Evolutionary conservation across 352 stramenopile genomes (phyloP).

Genomic region (Globisporangium nodosum): DNA sequence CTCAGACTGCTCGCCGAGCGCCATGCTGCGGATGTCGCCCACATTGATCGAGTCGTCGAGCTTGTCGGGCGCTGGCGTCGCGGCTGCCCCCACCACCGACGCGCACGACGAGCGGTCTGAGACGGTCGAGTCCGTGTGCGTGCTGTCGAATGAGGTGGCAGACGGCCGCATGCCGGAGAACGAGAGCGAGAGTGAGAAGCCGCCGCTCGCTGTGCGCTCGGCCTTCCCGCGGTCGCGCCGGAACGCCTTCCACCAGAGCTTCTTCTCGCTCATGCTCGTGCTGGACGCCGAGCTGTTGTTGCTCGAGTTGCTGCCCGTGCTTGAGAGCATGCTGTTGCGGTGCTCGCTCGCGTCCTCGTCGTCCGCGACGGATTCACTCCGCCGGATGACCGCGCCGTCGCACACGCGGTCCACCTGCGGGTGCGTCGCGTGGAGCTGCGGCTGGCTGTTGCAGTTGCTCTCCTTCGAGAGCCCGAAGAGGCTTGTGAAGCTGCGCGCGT

Average conservation of each 20-base stretch:
- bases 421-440: constrained; percentile 29
- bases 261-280: constrained; percentile 46
- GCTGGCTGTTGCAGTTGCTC: constrained; percentile 23
- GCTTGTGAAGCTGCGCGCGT: constrained; percentile 57
- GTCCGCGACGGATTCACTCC: constrained; percentile 20
- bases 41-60: constrained; percentile 61
- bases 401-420: constrained; percentile 25
- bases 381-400: constrained; percentile 14
- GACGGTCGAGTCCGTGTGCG: constrained; percentile 3
- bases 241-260: constrained; percentile 68
- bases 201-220: constrained; percentile 59
- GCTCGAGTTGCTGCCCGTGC: constrained; percentile 16
- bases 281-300: constrained; percentile 33
- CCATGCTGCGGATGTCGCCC: constrained; percentile 46
- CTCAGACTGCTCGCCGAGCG: constrained; percentile 32
- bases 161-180: constrained; percentile 20
- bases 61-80: constrained; percentile 19
- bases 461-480: constrained; percentile 50
- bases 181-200: constrained; percentile 46
- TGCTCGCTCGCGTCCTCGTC: constrained; percentile 13
- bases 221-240: constrained; percentile 49
- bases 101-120: constrained; percentile 5
- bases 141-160: constrained; percentile 15
- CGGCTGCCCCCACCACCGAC: constrained; percentile 8
- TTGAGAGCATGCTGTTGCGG: constrained; percentile 9